A percentile compares a stretch with the other conserved stretches of the same genome.
Conservation (phyloP, 169 alveolate genomes). For the Amoebophrya sp. region DNA sequence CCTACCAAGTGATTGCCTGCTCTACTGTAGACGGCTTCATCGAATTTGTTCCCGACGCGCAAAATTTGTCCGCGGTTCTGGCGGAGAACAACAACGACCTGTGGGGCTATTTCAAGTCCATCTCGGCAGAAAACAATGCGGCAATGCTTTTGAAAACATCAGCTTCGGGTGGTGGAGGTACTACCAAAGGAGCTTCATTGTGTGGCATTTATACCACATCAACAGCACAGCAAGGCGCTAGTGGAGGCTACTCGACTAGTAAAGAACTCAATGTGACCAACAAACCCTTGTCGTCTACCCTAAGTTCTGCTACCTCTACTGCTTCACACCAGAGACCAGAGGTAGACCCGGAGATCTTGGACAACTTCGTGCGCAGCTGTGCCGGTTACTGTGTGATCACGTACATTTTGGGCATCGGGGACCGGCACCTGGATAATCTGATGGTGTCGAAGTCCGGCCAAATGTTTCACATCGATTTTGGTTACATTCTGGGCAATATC, state of each 20-base stretch:
- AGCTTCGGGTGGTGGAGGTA: background rate
- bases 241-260: background rate
- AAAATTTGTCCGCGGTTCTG: slow-evolving; percentile 38
- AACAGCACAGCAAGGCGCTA: too few species aligned
- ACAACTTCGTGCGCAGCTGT: slow-evolving; percentile 84
- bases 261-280: background rate
- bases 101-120: background rate
- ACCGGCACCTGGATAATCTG: slow-evolving; percentile 95
- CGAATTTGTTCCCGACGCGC: slow-evolving; percentile 60
- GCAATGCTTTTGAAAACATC: slow-evolving; percentile 40
- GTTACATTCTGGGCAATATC: slow-evolving; percentile 94
- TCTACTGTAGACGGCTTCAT: slow-evolving; percentile 59
- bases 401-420: slow-evolving; percentile 96
- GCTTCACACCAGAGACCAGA: too few species aligned
- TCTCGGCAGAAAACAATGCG: slow-evolving; percentile 29
- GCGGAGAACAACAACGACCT: slow-evolving; percentile 39
- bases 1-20: slow-evolving; percentile 69
- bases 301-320: too few species aligned
- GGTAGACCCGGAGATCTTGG: slow-evolving; percentile 53
- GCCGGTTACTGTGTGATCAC: slow-evolving; percentile 97
- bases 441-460: slow-evolving; percentile 76
- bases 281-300: background rate
- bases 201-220: too few species aligned
- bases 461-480: slow-evolving; percentile 97
- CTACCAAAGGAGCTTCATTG: too few species aligned